Conservation (phyloP, 306 rosid species). For the Prunus dulcis region DNA sequence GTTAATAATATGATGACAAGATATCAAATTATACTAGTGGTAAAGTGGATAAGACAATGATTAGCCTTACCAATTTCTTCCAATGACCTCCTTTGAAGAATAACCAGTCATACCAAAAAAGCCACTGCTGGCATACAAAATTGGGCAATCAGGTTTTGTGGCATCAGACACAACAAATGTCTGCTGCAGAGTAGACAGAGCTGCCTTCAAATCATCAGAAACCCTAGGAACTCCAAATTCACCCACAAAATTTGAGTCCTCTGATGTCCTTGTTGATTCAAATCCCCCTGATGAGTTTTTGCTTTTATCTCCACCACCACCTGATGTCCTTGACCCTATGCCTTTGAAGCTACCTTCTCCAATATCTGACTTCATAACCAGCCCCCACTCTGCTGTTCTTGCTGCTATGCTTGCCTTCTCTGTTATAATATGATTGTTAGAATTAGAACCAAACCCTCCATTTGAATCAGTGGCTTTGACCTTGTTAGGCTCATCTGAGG, state of each 20-base stretch:
- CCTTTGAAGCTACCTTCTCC: constrained; percentile 44
- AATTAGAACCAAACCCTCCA: background rate
- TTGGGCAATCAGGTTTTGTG: constrained; percentile 86
- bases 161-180: constrained; percentile 95
- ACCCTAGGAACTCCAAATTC: constrained; percentile 63
- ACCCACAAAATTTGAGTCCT: constrained; percentile 41
- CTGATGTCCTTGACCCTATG: constrained; percentile 23
- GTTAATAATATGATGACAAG: no score
- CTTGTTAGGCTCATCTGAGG: constrained; percentile 5
- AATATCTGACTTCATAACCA: constrained; percentile 50
- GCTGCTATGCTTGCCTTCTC: constrained; percentile 55
- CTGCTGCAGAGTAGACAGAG: constrained; percentile 68
- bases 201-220: constrained; percentile 71
- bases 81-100: constrained; percentile 74
- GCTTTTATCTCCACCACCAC: constrained; percentile 31
- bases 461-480: background rate
- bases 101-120: constrained; percentile 90
- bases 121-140: constrained; percentile 80
- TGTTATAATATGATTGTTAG: constrained; percentile 23
- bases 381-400: constrained; percentile 82
- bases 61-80: constrained; percentile 81
- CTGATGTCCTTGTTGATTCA: constrained; percentile 50
- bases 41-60: background rate
- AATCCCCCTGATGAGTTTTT: constrained; percentile 46
- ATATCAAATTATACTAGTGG: no score